phyloP scores from a whole-genome alignment of 352 stramenopile genomes.

The Peronospora destructor region DNA sequence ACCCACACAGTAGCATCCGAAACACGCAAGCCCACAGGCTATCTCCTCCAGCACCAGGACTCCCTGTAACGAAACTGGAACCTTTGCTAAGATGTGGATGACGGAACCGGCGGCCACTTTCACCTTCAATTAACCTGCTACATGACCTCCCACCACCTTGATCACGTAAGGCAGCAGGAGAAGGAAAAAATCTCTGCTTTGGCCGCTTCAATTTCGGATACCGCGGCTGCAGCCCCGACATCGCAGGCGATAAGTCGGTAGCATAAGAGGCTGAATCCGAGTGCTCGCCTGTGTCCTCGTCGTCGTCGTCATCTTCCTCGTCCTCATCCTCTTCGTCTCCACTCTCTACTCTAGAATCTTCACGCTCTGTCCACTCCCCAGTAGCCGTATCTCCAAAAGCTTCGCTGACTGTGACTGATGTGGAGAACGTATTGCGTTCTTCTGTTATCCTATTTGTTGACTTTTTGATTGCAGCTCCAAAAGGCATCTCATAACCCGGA shows the following conservation, averaged over 20 bases:
- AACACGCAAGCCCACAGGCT: constrained; percentile 22
- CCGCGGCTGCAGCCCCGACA: constrained; percentile 18
- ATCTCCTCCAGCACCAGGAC: constrained; percentile 6
- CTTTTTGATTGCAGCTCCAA: constrained; percentile 72
- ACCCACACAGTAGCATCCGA: constrained; percentile 28
- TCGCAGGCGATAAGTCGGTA: constrained; percentile 23
- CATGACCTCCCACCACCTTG: constrained; percentile 10
- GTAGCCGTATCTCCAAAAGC: constrained; percentile 50
- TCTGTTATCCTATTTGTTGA: constrained; percentile 77
- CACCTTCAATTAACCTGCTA: constrained; percentile 11
- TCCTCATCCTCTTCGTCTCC: constrained; percentile 29
- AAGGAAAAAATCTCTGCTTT: constrained; percentile 17
- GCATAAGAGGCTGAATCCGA: constrained; percentile 28
- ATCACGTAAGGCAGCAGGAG: constrained; percentile 8
- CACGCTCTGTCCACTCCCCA: constrained; percentile 20
- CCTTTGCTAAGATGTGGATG: constrained; percentile 24
- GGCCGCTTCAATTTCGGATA: constrained; percentile 11
- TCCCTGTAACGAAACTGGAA: constrained; percentile 7
- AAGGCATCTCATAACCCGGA: constrained; percentile 73
- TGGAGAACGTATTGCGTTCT: constrained; percentile 75
- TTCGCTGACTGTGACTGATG: constrained; percentile 72
- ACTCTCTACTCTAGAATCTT: constrained; percentile 17
- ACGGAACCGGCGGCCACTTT: constrained; percentile 14
- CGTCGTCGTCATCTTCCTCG: constrained; percentile 24
- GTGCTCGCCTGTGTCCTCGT: constrained; percentile 14